Conservation (phyloP, 192 early-diverging fungal species). For the Gaertneriomyces semiglobifer region DNA sequence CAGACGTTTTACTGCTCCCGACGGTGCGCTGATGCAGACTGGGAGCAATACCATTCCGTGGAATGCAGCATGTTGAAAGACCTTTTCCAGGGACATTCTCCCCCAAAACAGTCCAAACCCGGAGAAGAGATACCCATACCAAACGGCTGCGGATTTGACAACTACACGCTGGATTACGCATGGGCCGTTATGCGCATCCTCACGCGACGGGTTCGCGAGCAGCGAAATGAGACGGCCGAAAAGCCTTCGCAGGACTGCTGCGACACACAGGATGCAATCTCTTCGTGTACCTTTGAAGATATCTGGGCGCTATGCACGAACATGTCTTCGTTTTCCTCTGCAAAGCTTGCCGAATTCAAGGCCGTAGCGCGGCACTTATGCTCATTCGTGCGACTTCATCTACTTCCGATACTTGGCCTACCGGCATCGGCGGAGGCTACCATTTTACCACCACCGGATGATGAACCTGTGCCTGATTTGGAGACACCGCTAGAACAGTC, state of each 20-base stretch:
- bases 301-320: slow-evolving; percentile 25
- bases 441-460: not conserved
- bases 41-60: slow-evolving; percentile 22
- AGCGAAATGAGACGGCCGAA: not conserved
- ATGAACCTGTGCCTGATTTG: not conserved
- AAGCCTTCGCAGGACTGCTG: not conserved
- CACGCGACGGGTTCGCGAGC: slow-evolving; percentile 18
- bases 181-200: slow-evolving; percentile 35
- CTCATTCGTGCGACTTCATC: not conserved
- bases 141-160: slow-evolving; percentile 7
- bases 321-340: slow-evolving; percentile 11
- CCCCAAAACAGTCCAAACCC: not conserved
- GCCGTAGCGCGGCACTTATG: not conserved
- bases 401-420: slow-evolving; percentile 4
- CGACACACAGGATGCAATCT: not conserved
- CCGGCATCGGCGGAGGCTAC: slow-evolving; percentile 7
- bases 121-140: not conserved
- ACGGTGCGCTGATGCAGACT: slow-evolving; percentile 27
- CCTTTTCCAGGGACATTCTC: slow-evolving; percentile 3
- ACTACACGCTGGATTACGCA: slow-evolving; percentile 31
- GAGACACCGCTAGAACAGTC: slow-evolving; percentile 1
- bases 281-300: slow-evolving; percentile 4
- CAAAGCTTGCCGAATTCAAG: slow-evolving; percentile 8
- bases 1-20: slow-evolving; percentile 29
- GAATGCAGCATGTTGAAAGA: slow-evolving; percentile 33